A percentile compares a stretch with the other conserved stretches of the same genome.
Evolutionary conservation across 257 asterid species (phyloP).

Genomic region (Jacaranda copaia): DNA sequence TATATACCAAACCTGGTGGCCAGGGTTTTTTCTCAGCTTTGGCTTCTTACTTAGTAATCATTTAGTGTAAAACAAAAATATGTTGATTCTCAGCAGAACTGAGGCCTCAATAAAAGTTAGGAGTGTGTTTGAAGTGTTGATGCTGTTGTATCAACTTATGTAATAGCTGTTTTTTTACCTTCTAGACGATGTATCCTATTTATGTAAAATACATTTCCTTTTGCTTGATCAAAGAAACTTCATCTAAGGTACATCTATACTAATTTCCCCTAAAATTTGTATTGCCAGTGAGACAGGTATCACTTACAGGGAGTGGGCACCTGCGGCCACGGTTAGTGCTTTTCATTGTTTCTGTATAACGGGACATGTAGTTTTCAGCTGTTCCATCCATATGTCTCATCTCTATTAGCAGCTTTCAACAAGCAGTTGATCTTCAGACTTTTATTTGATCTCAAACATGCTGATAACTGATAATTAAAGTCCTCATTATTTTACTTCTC

Average conservation of each 20-base stretch:
- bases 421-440: slow-evolving; percentile 1
- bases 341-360: slow-evolving; percentile 21
- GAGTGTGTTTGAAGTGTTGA: slow-evolving; percentile 23
- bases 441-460: slow-evolving; percentile 20
- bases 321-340: slow-evolving; percentile 95
- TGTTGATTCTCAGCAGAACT: neutral
- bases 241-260: slow-evolving; percentile 19
- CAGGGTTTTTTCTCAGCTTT: neutral
- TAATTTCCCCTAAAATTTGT: slow-evolving; percentile 41
- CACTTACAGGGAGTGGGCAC: slow-evolving; percentile 99
- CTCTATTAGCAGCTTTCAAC: slow-evolving; percentile 3
- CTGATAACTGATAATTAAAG: slow-evolving; percentile 29
- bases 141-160: slow-evolving; percentile 11
- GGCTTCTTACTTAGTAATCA: slow-evolving; percentile 22
- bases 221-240: slow-evolving; percentile 26
- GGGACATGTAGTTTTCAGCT: slow-evolving; percentile 6
- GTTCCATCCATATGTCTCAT: slow-evolving; percentile 8
- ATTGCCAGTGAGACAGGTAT: slow-evolving; percentile 89
- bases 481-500: slow-evolving; percentile 10
- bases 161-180: slow-evolving; percentile 11
- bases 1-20: slow-evolving; percentile 13
- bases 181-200: slow-evolving; percentile 22
- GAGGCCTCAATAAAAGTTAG: slow-evolving; percentile 15
- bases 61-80: slow-evolving; percentile 17
- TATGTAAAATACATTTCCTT: slow-evolving; percentile 13